These are phyloP conservation scores for Aspergillus haitiensis DNA, from an alignment of 495 filamentous ascomycete species.

Conservation along the genomic window DNA sequence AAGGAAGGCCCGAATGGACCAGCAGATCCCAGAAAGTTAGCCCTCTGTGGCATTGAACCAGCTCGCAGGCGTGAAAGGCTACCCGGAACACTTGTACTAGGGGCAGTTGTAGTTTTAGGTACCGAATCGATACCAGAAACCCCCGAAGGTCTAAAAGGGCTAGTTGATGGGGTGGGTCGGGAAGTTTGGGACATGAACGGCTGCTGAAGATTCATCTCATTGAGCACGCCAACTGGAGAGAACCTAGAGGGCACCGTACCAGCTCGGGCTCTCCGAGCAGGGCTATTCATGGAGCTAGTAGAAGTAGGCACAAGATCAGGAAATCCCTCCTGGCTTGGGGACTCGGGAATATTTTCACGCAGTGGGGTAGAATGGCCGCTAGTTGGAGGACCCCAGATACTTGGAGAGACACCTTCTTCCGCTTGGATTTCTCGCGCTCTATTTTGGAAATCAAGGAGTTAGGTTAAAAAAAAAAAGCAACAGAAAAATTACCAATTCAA, in stretches of 20 bases:
- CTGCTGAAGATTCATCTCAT: constrained; percentile 60
- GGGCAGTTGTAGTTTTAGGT: constrained; percentile 47
- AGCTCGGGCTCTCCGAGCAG: constrained; percentile 76
- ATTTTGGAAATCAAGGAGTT: constrained; percentile 16
- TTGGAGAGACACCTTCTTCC: constrained; percentile 84
- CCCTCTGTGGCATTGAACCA: constrained; percentile 91
- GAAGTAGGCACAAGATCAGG: constrained; percentile 78
- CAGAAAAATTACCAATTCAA: not conserved
- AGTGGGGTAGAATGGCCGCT: constrained; percentile 94
- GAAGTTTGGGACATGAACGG: constrained; percentile 76
- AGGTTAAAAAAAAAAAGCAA: constrained; percentile 12
- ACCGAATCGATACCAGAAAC: constrained; percentile 66
- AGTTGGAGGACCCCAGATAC: constrained; percentile 92
- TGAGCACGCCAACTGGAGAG: constrained; percentile 64
- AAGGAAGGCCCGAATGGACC: constrained; percentile 86
- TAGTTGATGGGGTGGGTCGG: constrained; percentile 85
- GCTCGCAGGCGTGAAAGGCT: constrained; percentile 85
- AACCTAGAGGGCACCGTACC: constrained; percentile 97
- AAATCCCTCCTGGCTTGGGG: constrained; percentile 90
- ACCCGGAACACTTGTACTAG: constrained; percentile 57
- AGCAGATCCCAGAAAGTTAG: constrained; percentile 58
- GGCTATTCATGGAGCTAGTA: constrained; percentile 55
- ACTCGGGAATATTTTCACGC: constrained; percentile 95
- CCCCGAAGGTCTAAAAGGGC: constrained; percentile 80
- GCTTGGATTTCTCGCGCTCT: constrained; percentile 97